Percentiles rank a stretch among this genome's conserved stretches.
Conservation (phyloP, 331 rosid genomes). For the Malus hybrid region DNA sequence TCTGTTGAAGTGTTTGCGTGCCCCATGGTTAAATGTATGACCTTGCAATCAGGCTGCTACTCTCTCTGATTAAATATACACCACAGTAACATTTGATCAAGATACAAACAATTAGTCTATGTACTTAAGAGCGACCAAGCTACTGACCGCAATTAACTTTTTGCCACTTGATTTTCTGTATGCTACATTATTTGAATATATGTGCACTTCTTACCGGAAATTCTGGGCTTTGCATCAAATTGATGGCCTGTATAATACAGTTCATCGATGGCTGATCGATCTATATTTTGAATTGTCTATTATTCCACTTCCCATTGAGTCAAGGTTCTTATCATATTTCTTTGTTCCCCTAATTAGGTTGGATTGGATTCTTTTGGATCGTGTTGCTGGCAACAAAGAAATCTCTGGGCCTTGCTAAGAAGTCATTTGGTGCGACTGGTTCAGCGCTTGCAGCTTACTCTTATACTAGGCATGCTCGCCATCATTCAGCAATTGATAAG, state of each 20-base stretch:
- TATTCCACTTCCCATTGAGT: neutral
- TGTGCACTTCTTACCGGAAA: neutral
- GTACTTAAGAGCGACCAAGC: neutral
- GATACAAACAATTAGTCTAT: neutral
- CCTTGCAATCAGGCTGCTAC: neutral
- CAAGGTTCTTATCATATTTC: neutral
- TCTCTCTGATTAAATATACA: neutral
- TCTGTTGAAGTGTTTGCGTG: neutral
- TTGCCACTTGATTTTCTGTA: neutral
- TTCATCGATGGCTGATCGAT: neutral
- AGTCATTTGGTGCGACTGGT: conserved; percentile 34
- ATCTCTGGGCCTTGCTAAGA: conserved; percentile 53
- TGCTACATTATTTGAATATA: neutral
- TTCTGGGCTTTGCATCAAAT: neutral
- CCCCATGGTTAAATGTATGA: neutral
- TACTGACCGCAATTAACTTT: neutral
- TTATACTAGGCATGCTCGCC: conserved; percentile 37
- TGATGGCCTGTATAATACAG: neutral
- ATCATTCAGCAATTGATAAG: neutral
- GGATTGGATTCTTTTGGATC: conserved; percentile 65
- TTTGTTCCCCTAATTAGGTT: conserved; percentile 40
- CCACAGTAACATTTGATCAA: neutral
- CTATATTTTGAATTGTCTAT: neutral
- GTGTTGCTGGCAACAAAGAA: conserved; percentile 51
- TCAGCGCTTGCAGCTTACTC: conserved; percentile 58